Base-by-base conservation (phyloP, 2,329 filamentous ascomycete genomes). In the Fusarium tupiense region DNA sequence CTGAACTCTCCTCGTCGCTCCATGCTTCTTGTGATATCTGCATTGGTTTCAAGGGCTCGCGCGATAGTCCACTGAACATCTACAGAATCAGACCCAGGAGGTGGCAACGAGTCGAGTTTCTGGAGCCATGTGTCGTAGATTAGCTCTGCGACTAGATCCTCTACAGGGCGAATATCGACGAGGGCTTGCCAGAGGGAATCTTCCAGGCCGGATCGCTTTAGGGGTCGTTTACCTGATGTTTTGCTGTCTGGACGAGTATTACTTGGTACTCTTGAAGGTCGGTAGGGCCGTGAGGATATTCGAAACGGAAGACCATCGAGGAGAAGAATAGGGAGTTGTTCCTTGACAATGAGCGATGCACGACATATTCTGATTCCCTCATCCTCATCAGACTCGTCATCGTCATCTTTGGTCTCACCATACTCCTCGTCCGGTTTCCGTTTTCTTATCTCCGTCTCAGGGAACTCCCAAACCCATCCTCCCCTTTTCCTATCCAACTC, bases 121-220 rank as follows among this genome's bases (percentile, higher is more conserved):
- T 73, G 70, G 4, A 77, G 61, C 80, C 80, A 82, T 8, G 72
- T 66, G 11, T 78, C 73, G 49, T 79, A 75, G 2, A 80, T 64
- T 3, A 80, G 44, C 40, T 80, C 77, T 16, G 75, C 72, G 3
- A 81, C 49, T 12, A 76, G 56, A 35, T 74, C 72, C 47, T 79
- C 72, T 20, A 69, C 19, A 1, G 69, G 47, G 3, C 56, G 67
- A 3, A 56, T 58, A 12, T 77, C 75, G 20, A 65, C 41, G 2
- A 79, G 75, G 20, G 61, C 46, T 37, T 72, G 50, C 71, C 72
- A 74, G 7, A 79, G 71, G 1, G 67, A 54, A 7, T 76, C 67
- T 64, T 79, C 77, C 3, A 79, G 57, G 2, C 56, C 56, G 0
- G 77, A 78, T n/a, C 76, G 62, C 7, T 54, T 50, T 1, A 57